These are phyloP conservation scores for Eucommia ulmoides DNA, from an alignment of 257 asterid species.

Conservation along the genomic window DNA sequence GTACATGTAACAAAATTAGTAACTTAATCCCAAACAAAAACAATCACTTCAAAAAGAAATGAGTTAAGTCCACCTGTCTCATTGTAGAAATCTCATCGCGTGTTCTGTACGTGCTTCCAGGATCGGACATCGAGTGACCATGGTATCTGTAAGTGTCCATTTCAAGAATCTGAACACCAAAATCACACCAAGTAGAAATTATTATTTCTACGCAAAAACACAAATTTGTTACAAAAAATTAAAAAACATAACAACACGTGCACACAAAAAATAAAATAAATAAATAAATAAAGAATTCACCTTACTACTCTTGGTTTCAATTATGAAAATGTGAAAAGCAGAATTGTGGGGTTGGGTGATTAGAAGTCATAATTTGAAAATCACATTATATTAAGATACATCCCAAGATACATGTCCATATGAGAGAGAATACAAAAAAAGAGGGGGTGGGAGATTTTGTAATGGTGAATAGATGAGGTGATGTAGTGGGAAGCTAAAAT, in stretches of 20 bases:
- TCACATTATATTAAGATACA: too few relatives aligned
- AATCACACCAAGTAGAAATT: constrained; percentile 10
- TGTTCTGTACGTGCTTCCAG: constrained; percentile 97
- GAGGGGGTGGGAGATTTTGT: too few relatives aligned
- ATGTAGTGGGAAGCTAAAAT: too few relatives aligned
- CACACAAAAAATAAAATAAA: constrained; percentile 9
- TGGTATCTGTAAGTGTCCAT: constrained; percentile 99
- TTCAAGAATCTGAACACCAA: constrained; percentile 75
- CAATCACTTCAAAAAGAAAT: constrained; percentile 2
- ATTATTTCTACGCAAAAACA: constrained; percentile 6
- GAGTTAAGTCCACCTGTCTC: constrained; percentile 56
- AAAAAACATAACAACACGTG: too few relatives aligned
- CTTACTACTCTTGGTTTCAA: not conserved
- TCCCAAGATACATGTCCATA: too few relatives aligned
- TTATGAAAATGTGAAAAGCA: too few relatives aligned
- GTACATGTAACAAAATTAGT: too few relatives aligned
- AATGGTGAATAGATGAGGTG: too few relatives aligned
- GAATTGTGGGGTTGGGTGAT: too few relatives aligned
- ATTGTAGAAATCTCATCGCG: constrained; percentile 90
- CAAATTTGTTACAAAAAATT: too few relatives aligned
- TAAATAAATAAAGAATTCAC: not conserved
- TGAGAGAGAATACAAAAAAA: too few relatives aligned
- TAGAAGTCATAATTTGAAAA: too few relatives aligned
- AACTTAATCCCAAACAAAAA: not conserved
- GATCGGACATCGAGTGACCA: constrained; percentile 99